Conservation (phyloP, 768 basidiomycete species). For the Daedaleopsis sinensis region DNA sequence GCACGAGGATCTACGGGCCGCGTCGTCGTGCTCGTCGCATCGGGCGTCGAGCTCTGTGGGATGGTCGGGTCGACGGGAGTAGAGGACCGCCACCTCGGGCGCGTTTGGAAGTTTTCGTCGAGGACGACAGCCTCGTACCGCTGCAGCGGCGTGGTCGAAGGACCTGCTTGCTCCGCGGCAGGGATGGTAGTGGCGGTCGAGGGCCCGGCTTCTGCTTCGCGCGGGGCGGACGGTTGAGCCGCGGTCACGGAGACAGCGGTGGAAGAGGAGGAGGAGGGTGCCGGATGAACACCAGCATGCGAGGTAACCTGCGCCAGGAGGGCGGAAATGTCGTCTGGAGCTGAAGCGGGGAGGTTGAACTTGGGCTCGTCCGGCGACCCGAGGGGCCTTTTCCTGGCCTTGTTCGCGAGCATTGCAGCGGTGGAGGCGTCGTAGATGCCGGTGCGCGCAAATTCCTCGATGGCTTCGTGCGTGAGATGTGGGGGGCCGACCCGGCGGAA, state of each 20-base stretch:
- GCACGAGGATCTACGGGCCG: background rate
- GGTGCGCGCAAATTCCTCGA: background rate
- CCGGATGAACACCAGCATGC: no score
- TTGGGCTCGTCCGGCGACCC: background rate
- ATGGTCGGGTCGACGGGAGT: background rate
- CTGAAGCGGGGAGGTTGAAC: background rate
- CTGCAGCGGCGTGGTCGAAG: background rate
- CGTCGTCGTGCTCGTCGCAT: background rate
- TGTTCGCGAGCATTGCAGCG: no score
- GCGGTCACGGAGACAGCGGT: background rate
- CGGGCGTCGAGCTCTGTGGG: background rate
- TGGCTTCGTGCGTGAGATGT: background rate
- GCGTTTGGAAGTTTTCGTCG: background rate
- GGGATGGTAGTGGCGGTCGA: no score
- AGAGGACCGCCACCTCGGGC: no score
- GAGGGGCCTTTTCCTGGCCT: background rate
- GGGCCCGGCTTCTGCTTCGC: no score
- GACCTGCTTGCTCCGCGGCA: no score
- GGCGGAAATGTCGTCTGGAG: background rate
- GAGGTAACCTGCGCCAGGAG: background rate
- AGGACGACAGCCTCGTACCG: background rate
- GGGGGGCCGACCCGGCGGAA: no score
- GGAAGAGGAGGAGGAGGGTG: no score
- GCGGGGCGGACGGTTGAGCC: background rate
- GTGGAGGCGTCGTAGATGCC: no score